phyloP scores from a whole-genome alignment of 23 red algal species.

The Pyropia yezoensis region DNA sequence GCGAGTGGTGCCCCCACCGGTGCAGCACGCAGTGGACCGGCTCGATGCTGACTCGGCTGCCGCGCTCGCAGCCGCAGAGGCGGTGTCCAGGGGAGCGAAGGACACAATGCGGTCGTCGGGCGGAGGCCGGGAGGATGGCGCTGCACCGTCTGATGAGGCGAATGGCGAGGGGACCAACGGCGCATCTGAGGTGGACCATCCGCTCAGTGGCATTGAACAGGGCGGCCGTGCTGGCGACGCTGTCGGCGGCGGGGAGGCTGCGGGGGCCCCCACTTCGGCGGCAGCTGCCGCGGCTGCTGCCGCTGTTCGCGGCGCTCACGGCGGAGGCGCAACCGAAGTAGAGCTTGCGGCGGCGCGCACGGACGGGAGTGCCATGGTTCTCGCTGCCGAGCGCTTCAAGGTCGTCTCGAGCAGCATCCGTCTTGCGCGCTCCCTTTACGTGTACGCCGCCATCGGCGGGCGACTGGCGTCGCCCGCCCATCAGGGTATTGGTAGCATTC shows the following conservation, averaged over 20 bases:
- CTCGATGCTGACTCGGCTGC: not conserved
- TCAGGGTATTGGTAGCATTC: conserved; percentile 22
- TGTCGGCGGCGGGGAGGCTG: no score
- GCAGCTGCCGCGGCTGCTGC: no score
- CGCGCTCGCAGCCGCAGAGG: not conserved
- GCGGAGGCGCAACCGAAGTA: no score
- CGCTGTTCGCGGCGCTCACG: no score
- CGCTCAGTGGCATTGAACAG: no score
- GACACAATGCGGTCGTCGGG: not conserved
- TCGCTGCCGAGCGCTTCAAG: conserved; percentile 27
- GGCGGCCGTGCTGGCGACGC: no score
- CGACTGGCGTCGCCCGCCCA: no score
- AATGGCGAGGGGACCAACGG: not conserved
- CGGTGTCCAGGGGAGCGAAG: not conserved
- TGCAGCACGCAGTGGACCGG: not conserved
- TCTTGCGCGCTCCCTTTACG: conserved; percentile 43
- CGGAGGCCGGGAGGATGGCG: not conserved
- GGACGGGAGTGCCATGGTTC: conserved; percentile 5
- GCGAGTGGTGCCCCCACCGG: conserved; percentile 15
- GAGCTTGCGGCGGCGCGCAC: no score
- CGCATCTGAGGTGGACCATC: no score
- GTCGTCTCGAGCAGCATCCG: conserved; percentile 37
- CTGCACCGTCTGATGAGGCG: not conserved
- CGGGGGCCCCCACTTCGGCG: no score
- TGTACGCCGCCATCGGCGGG: conserved; percentile 3